Percentiles rank a stretch among this genome's conserved stretches.
Evolutionary conservation across 2,329 filamentous ascomycete genomes (phyloP).

Genomic region (Grosmannia serpens): DNA sequence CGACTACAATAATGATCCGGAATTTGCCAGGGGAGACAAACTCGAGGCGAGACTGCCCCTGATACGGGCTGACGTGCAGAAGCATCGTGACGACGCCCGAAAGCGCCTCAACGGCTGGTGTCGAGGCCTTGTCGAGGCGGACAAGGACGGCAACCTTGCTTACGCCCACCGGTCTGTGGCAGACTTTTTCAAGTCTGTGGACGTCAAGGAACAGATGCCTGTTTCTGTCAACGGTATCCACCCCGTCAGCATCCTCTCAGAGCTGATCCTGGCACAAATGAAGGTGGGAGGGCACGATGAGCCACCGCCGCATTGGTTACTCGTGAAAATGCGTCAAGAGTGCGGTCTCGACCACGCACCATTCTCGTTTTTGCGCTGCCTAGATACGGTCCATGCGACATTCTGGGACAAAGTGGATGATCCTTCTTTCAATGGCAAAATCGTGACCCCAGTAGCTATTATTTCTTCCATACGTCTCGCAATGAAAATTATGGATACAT

Average conservation of each 20-base stretch:
- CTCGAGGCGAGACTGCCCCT: neutral
- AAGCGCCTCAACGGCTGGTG: neutral
- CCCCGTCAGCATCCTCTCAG: neutral
- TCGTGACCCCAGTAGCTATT: neutral
- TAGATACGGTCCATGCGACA: neutral
- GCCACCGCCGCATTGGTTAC: neutral
- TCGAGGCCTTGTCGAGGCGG: neutral
- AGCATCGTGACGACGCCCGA: neutral
- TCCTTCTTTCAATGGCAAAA: neutral
- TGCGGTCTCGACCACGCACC: neutral
- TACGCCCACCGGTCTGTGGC: neutral
- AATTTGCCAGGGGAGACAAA: neutral
- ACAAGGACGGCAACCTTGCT: neutral
- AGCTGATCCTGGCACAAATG: neutral
- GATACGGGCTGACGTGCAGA: neutral
- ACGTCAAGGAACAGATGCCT: neutral
- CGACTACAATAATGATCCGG: neutral
- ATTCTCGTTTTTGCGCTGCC: neutral
- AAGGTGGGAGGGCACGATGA: neutral
- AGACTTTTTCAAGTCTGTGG: neutral
- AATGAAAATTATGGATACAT: too few relatives aligned
- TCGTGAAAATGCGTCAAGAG: neutral
- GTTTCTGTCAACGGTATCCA: neutral
- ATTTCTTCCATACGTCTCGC: too few relatives aligned
- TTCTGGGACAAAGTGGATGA: neutral